phyloP scores from a whole-genome alignment of 1,284 basidiomycete species.

The Rhodotorula sp. region DNA sequence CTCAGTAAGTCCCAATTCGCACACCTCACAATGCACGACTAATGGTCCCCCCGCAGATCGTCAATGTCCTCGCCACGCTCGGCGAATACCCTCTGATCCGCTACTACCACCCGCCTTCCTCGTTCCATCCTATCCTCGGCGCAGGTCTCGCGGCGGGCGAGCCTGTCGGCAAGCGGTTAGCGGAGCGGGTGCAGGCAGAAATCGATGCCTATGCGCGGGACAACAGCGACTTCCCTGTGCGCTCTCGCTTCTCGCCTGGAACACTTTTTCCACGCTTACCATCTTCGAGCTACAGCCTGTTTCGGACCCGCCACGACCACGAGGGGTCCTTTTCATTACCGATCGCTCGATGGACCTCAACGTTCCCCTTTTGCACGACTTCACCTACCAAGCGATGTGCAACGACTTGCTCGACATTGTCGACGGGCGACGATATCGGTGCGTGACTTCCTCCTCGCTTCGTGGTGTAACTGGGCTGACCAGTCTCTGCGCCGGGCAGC shows the following conservation, averaged over 20 bases:
- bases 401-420: constrained; percentile 89
- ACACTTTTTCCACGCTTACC: no score
- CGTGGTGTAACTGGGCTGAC: not conserved
- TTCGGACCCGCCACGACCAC: constrained; percentile 66
- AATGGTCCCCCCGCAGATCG: constrained; percentile 60
- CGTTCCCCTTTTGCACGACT: constrained; percentile 92
- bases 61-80: constrained; percentile 86
- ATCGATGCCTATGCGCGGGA: constrained; percentile 81
- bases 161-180: constrained; percentile 73
- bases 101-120: constrained; percentile 74
- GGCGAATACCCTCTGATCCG: constrained; percentile 94
- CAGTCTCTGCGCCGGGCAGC: not conserved
- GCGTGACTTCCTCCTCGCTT: constrained; percentile 44
- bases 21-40: constrained; percentile 27
- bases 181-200: constrained; percentile 74
- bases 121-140: constrained; percentile 80
- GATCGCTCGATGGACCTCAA: constrained; percentile 93
- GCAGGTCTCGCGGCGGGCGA: constrained; percentile 63
- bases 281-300: constrained; percentile 56
- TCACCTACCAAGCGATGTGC: constrained; percentile 99
- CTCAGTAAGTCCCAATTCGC: constrained; percentile 47
- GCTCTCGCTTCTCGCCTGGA: constrained; percentile 48
- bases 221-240: constrained; percentile 82
- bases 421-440: constrained; percentile 83
- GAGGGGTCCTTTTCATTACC: constrained; percentile 83